Evolutionary conservation across 176 grass and related monocot species (phyloP).

Genomic region (Triticum monococcum): DNA sequence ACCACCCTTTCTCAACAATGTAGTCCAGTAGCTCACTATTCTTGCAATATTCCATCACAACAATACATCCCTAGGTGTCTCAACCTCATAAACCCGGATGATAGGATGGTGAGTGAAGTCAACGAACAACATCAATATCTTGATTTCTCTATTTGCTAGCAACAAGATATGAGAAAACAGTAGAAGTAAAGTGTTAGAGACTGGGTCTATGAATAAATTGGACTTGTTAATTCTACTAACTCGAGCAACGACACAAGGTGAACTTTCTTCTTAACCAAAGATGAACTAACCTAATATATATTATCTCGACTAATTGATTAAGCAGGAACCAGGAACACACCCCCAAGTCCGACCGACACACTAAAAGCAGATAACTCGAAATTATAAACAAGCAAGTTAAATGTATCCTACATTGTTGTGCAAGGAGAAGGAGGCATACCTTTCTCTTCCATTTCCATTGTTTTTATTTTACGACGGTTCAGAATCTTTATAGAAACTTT

Average conservation of each 20-base stretch:
- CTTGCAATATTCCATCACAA: conserved; percentile 91
- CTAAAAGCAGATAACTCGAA: background rate
- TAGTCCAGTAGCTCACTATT: conserved; percentile 81
- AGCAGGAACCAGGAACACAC: background rate
- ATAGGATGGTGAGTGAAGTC: conserved; percentile 69
- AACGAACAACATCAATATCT: conserved; percentile 80
- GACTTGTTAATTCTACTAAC: conserved; percentile 1
- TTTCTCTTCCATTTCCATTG: conserved; percentile 93
- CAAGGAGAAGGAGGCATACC: conserved; percentile 28
- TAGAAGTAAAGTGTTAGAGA: background rate
- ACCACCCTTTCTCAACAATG: conserved; percentile 79
- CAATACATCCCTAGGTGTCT: conserved; percentile 70
- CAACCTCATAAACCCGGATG: conserved; percentile 89
- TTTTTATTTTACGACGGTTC: conserved; percentile 67
- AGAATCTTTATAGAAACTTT: conserved; percentile 90
- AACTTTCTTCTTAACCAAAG: background rate
- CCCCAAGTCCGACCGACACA: background rate
- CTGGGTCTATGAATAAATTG: background rate
- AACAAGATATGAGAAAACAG: conserved; percentile 1
- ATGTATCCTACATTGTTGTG: no score
- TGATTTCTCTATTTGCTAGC: conserved; percentile 87
- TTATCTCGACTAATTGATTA: background rate
- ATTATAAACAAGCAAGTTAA: no score
- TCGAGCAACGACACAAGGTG: background rate
- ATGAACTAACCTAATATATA: background rate